Conservation (phyloP, 1,284 basidiomycete genomes). For the Apiotrichum gamsii region DNA sequence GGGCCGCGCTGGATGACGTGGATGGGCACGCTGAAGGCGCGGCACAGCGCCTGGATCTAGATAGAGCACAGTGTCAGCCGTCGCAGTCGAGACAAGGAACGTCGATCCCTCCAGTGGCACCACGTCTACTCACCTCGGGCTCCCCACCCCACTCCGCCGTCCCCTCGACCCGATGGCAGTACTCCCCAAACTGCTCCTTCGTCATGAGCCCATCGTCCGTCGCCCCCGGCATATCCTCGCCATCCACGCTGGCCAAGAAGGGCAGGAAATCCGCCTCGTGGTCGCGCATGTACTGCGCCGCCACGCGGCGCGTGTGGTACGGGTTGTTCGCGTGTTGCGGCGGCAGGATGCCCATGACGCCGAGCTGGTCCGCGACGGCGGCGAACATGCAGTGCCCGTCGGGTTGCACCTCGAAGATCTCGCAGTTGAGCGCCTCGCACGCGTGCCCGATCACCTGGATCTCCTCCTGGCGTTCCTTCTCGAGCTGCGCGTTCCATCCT, state of each 20-base stretch:
- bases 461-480: constrained; percentile 66
- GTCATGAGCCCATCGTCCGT: constrained; percentile 68
- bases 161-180: constrained; percentile 72
- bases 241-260: constrained; percentile 72
- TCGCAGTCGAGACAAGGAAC: not conserved
- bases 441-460: constrained; percentile 61
- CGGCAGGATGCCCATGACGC: constrained; percentile 35
- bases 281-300: constrained; percentile 72
- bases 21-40: constrained; percentile 78
- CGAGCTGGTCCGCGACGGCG: constrained; percentile 74
- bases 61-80: not conserved
- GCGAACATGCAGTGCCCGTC: constrained; percentile 95
- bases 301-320: constrained; percentile 56
- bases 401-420: constrained; percentile 77
- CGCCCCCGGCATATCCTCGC: constrained; percentile 68
- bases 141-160: constrained; percentile 95
- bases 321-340: constrained; percentile 31
- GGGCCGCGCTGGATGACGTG: constrained; percentile 81
- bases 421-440: constrained; percentile 62
- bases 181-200: constrained; percentile 61
- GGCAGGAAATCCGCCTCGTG: constrained; percentile 91
- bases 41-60: constrained; percentile 75
- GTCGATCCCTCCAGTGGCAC: not conserved
- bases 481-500: constrained; percentile 59
- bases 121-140: constrained; percentile 69